These are phyloP conservation scores for Candida caryicola DNA, from an alignment of 805 yeast species.

Conservation along the genomic window DNA sequence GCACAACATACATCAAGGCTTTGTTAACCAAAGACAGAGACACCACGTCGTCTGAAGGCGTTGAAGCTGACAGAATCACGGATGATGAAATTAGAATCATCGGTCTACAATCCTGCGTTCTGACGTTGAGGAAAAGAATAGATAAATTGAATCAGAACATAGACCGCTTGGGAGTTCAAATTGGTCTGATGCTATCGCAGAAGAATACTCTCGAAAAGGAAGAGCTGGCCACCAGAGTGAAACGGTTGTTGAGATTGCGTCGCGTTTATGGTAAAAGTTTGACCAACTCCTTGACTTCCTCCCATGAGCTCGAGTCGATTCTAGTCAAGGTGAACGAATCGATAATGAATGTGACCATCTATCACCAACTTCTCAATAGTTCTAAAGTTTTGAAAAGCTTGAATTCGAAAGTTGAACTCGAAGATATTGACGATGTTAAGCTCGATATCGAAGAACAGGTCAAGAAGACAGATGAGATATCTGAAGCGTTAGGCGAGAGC, in stretches of 20 bases:
- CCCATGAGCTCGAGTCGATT: slow-evolving; percentile 21
- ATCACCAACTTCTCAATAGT: slow-evolving; percentile 25
- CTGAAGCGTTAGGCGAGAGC: slow-evolving; percentile 19
- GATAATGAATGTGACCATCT: slow-evolving; percentile 23
- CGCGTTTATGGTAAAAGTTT: slow-evolving; percentile 16
- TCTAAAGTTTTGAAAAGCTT: slow-evolving; percentile 23
- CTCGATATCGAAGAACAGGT: slow-evolving; percentile 31
- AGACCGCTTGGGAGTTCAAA: slow-evolving; percentile 11
- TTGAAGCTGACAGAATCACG: slow-evolving; percentile 12
- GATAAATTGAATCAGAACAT: slow-evolving; percentile 19
- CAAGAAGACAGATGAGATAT: slow-evolving; percentile 24
- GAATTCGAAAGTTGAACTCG: slow-evolving; percentile 26
- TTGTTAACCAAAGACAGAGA: too few relatives aligned
- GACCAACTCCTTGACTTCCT: slow-evolving; percentile 14
- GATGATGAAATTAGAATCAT: slow-evolving; percentile 32
- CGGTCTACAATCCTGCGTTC: slow-evolving; percentile 21
- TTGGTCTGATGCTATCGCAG: too few relatives aligned
- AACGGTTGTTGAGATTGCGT: slow-evolving; percentile 15
- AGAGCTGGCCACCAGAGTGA: slow-evolving; percentile 17
- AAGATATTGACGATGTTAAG: slow-evolving; percentile 26
- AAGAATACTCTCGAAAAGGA: too few relatives aligned
- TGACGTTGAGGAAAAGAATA: slow-evolving; percentile 17
- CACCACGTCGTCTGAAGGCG: too few relatives aligned
- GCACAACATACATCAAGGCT: slow-evolving; percentile 22
- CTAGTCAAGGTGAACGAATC: slow-evolving; percentile 37